Conservation (phyloP, 108 stramenopile genomes). For the Cyclostephanos invisitatus region DNA sequence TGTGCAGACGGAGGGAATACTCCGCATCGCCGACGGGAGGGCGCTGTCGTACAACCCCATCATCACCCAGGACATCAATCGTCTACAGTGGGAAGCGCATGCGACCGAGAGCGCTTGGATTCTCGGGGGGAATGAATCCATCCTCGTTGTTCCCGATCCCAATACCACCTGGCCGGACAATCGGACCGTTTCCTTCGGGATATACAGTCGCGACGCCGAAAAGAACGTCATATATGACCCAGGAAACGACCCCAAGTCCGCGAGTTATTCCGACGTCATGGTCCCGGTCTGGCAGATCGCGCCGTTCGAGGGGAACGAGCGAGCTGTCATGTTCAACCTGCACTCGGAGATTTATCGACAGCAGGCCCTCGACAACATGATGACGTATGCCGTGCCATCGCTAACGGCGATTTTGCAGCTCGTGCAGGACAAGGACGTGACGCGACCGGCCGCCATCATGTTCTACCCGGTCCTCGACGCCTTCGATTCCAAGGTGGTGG, state of each 20-base stretch:
- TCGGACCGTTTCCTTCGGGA: constrained; percentile 48
- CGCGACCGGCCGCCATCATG: constrained; percentile 35
- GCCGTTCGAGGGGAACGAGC: constrained; percentile 47
- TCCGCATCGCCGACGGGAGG: constrained; percentile 30
- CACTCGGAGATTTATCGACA: constrained; percentile 37
- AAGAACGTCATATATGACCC: constrained; percentile 33
- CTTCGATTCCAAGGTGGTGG: constrained; percentile 30
- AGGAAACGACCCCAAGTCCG: constrained; percentile 21
- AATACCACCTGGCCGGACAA: constrained; percentile 42
- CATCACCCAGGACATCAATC: constrained; percentile 47
- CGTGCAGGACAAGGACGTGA: constrained; percentile 29
- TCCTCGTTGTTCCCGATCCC: constrained; percentile 16
- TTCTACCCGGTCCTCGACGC: constrained; percentile 55
- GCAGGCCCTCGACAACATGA: constrained; percentile 47
- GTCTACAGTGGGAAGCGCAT: constrained; percentile 38
- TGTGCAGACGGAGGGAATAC: constrained; percentile 42
- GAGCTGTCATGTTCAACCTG: constrained; percentile 64
- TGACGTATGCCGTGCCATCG: constrained; percentile 16
- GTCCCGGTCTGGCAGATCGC: constrained; percentile 70
- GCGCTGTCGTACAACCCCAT: constrained; percentile 55
- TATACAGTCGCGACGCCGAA: constrained; percentile 36
- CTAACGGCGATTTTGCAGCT: constrained; percentile 44
- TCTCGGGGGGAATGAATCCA: constrained; percentile 10
- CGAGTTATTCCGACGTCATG: constrained; percentile 37
- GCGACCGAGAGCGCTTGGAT: constrained; percentile 25